A percentile compares a stretch with the other conserved stretches of the same genome.
Evolutionary conservation across 495 filamentous ascomycete genomes (phyloP).

Genomic region (Copromyces sp.): DNA sequence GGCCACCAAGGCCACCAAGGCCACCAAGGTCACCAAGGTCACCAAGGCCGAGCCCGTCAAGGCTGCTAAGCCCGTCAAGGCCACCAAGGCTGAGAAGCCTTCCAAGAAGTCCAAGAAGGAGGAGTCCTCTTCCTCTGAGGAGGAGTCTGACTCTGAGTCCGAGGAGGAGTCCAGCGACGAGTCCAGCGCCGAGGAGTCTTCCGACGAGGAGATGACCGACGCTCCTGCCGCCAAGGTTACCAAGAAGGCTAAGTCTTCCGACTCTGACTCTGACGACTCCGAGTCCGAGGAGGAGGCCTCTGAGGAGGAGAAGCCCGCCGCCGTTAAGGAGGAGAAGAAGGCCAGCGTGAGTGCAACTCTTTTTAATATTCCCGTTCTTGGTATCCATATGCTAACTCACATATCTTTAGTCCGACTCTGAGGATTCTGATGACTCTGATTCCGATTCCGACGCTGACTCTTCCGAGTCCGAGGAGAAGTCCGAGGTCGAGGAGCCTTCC

Average conservation of each 20-base stretch:
- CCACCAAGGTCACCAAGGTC: constrained; percentile 30
- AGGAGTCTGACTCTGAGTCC: constrained; percentile 2
- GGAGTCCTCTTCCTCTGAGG: constrained; percentile 3
- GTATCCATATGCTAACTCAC: background rate
- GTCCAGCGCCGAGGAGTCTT: constrained; percentile 23
- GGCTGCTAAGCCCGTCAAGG: constrained; percentile 38
- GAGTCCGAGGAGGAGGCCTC: constrained; percentile 26
- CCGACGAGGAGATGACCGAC: constrained; percentile 40
- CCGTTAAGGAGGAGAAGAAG: constrained; percentile 28
- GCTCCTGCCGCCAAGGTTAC: constrained; percentile 32
- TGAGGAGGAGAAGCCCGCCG: constrained; percentile 32
- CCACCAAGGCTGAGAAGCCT: constrained; percentile 22
- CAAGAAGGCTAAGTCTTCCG: constrained; percentile 20
- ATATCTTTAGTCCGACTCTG: constrained; percentile 19
- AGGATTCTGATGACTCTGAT: constrained; percentile 9
- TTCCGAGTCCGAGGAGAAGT: constrained; percentile 35
- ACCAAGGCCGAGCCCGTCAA: constrained; percentile 7
- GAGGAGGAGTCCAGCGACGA: constrained; percentile 27
- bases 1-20: constrained; percentile 38
- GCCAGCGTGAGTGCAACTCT: constrained; percentile 20
- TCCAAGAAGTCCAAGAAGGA: constrained; percentile 18
- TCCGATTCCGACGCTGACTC: constrained; percentile 29
- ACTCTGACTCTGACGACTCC: constrained; percentile 35
- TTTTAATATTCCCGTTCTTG: background rate
- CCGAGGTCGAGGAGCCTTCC: constrained; percentile 32